These are phyloP conservation scores for Tulasnella sp. DNA, from an alignment of 768 basidiomycete species.

Conservation along the genomic window DNA sequence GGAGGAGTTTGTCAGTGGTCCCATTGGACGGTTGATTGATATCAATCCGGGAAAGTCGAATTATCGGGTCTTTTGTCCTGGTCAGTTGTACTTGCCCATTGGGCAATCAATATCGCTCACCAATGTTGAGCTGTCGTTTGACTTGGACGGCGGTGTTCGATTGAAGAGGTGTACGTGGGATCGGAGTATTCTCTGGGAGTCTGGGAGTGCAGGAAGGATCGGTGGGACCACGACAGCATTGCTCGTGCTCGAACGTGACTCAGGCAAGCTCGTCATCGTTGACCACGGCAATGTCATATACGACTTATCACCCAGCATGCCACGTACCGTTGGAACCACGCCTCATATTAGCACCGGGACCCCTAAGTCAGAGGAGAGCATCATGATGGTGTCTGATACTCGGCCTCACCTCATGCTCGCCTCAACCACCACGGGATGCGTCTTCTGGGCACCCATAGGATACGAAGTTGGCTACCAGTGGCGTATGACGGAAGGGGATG, in stretches of 20 bases:
- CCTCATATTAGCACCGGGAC: constrained; percentile 1
- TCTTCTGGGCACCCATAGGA: constrained; percentile 19
- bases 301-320: constrained; percentile 19
- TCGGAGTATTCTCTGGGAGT: constrained; percentile 9
- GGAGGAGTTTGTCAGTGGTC: constrained; percentile 12
- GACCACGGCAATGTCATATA: constrained; percentile 7
- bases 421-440: not conserved
- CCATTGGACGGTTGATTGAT: constrained; percentile 13
- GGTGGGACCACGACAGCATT: not conserved
- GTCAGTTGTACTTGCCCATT: constrained; percentile 16
- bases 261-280: constrained; percentile 15
- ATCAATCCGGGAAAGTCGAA: constrained; percentile 20
- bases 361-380: not conserved
- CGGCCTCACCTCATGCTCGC: constrained; percentile 19
- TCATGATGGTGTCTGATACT: constrained; percentile 17
- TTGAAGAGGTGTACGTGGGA: not conserved
- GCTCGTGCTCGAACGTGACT: constrained; percentile 10
- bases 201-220: not conserved
- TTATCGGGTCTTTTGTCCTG: constrained; percentile 18
- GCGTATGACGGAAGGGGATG: not conserved
- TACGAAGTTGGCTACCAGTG: constrained; percentile 12
- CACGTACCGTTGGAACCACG: not conserved
- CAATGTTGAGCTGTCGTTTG: constrained; percentile 17
- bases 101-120: constrained; percentile 15
- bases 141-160: constrained; percentile 16